Conservation (phyloP, 129 eudicot genomes). For the Escallonia rubra region DNA sequence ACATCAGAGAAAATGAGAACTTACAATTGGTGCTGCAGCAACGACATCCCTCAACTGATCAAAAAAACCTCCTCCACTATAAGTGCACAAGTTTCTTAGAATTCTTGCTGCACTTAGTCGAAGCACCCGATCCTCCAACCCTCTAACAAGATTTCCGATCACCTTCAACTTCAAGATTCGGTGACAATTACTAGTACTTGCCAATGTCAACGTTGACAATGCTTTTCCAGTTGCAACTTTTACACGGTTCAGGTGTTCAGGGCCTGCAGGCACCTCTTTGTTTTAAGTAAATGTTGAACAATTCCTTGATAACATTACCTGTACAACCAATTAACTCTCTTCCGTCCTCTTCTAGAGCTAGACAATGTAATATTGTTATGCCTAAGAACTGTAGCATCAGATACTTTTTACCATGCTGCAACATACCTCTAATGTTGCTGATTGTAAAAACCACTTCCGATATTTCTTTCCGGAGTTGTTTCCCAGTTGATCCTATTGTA, state of each 20-base stretch:
- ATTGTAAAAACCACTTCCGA: conserved; percentile 83
- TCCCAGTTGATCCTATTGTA: conserved; percentile 70
- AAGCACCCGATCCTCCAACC: conserved; percentile 52
- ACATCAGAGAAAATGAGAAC: conserved; percentile 9
- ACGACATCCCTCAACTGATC: conserved; percentile 39
- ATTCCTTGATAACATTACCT: conserved; percentile 69
- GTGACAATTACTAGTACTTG: conserved; percentile 50
- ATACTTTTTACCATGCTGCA: conserved; percentile 60
- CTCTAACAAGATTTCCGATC: conserved; percentile 46
- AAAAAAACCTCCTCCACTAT: conserved; percentile 54
- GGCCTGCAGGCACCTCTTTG: conserved; percentile 16
- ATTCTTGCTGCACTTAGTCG: conserved; percentile 61
- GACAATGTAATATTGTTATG: conserved; percentile 62
- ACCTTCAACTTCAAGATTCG: conserved; percentile 42
- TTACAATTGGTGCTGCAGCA: conserved; percentile 68
- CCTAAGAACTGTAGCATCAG: conserved; percentile 60
- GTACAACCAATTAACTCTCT: conserved; percentile 85
- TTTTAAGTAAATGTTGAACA: conserved; percentile 64
- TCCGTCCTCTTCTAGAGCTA: conserved; percentile 78
- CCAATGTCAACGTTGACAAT: conserved; percentile 67
- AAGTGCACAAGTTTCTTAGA: conserved; percentile 62
- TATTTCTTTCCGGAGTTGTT: conserved; percentile 70
- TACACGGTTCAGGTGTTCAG: conserved; percentile 29
- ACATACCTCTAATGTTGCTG: conserved; percentile 65
- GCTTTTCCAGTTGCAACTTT: conserved; percentile 88